A percentile compares a stretch with the other conserved stretches of the same genome.
Conservation (phyloP, 2,329 filamentous ascomycete genomes). For the Epichloe uncinata region DNA sequence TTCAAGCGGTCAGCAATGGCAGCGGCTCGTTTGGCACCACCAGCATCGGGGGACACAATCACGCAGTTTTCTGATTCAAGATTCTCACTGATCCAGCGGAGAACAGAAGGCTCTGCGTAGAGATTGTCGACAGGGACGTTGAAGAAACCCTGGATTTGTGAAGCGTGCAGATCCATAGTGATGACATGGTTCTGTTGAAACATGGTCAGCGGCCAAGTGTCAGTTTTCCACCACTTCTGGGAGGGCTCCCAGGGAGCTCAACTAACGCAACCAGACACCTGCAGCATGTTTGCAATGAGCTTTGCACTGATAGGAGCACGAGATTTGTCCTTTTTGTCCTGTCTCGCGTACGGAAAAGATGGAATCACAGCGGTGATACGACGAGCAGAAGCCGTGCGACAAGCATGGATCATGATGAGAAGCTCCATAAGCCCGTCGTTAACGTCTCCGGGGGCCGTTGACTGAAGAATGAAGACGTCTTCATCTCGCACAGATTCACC, state of each 20-base stretch:
- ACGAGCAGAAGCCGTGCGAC: constrained; percentile 54
- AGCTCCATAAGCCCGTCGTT: constrained; percentile 98
- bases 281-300: constrained; percentile 94
- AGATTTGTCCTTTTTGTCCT: constrained; percentile 96
- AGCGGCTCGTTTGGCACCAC: constrained; percentile 86
- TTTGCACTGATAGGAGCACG: constrained; percentile 94
- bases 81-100: constrained; percentile 86
- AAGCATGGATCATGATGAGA: constrained; percentile 95
- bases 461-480: constrained; percentile 96
- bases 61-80: constrained; percentile 70
- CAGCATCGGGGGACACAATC: constrained; percentile 89
- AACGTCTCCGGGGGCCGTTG: constrained; percentile 82
- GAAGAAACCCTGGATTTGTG: constrained; percentile 93
- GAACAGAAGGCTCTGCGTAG: constrained; percentile 84
- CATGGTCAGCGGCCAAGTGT: not conserved
- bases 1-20: constrained; percentile 88
- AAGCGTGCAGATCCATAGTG: constrained; percentile 91
- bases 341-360: constrained; percentile 91
- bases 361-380: constrained; percentile 92
- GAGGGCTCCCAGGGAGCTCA: not conserved
- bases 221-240: not conserved
- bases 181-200: constrained; percentile 45
- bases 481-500: constrained; percentile 94
- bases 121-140: constrained; percentile 66
- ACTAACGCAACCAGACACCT: constrained; percentile 67